A percentile compares a stretch with the other conserved stretches of the same genome.
Conservation (phyloP, 2,329 filamentous ascomycete species). For the Microcyclospora pomicola region DNA sequence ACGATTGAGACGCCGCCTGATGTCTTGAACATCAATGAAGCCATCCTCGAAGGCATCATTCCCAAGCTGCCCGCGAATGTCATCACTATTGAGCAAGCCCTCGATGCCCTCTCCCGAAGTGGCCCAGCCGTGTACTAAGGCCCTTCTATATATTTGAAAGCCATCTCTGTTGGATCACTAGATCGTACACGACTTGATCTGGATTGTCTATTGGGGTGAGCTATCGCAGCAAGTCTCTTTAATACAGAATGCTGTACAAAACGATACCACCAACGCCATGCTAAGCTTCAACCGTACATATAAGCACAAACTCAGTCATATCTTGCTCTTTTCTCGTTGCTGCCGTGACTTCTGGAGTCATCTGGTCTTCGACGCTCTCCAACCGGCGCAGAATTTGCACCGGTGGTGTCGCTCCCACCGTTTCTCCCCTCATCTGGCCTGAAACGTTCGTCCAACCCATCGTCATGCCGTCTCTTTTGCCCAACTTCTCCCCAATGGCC, state of each 20-base stretch:
- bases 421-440: constrained; percentile 43
- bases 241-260: background rate
- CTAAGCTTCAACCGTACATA: constrained; percentile 2
- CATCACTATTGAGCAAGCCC: constrained; percentile 21
- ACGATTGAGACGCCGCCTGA: constrained; percentile 18
- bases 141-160: too few relatives aligned
- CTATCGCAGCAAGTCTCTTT: too few relatives aligned
- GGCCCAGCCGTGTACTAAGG: constrained; percentile 16
- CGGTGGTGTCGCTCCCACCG: constrained; percentile 38
- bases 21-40: constrained; percentile 13
- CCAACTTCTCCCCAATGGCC: constrained; percentile 59
- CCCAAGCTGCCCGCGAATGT: constrained; percentile 19
- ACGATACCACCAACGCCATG: constrained; percentile 7
- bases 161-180: too few relatives aligned
- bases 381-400: constrained; percentile 58
- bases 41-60: constrained; percentile 18
- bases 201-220: too few relatives aligned
- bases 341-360: constrained; percentile 22
- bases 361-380: constrained; percentile 41
- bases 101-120: constrained; percentile 15
- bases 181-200: too few relatives aligned
- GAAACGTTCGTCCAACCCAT: constrained; percentile 51
- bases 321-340: constrained; percentile 32
- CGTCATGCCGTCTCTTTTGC: constrained; percentile 34
- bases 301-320: constrained; percentile 20